Evolutionary conservation across 768 basidiomycete genomes (phyloP).

Genomic region (Amanita rubescens): DNA sequence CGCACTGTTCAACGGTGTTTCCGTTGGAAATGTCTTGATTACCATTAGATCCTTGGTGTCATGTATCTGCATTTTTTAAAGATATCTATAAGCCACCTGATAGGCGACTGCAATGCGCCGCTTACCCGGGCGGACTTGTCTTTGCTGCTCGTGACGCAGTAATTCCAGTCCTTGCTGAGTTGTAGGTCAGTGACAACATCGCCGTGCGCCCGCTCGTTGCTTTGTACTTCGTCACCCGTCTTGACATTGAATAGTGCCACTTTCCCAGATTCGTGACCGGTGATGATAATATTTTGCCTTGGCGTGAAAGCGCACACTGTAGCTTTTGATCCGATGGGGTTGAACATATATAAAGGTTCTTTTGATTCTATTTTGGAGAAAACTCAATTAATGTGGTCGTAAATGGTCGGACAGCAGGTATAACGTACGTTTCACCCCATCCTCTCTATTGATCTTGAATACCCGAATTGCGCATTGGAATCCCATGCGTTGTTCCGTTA

Average conservation of each 20-base stretch:
- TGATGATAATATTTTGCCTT: slow-evolving; percentile 71
- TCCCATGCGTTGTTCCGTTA: slow-evolving; percentile 98
- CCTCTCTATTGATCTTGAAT: slow-evolving; percentile 80
- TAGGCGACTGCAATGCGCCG: slow-evolving; percentile 3
- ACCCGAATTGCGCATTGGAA: slow-evolving; percentile 85
- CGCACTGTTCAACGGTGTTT: slow-evolving; percentile 94
- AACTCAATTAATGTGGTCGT: neutral
- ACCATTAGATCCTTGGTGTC: slow-evolving; percentile 84
- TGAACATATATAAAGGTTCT: slow-evolving; percentile 74
- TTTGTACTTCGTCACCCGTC: slow-evolving; percentile 74
- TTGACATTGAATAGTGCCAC: slow-evolving; percentile 86
- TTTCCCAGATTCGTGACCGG: slow-evolving; percentile 96
- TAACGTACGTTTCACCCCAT: slow-evolving; percentile 70
- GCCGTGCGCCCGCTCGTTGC: slow-evolving; percentile 83
- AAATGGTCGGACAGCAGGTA: neutral
- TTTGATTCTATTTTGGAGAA: slow-evolving; percentile 47
- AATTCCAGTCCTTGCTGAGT: slow-evolving; percentile 81
- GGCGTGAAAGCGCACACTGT: slow-evolving; percentile 92
- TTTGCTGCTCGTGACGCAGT: slow-evolving; percentile 94
- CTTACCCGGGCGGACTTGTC: slow-evolving; percentile 91
- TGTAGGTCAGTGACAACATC: slow-evolving; percentile 91
- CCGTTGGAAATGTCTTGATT: slow-evolving; percentile 89
- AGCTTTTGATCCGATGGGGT: slow-evolving; percentile 91
- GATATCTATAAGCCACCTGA: neutral
- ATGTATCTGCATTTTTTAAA: slow-evolving; percentile 54